Conservation (phyloP, 352 stramenopile genomes). For the Thalassiosira livingstoniorum region DNA sequence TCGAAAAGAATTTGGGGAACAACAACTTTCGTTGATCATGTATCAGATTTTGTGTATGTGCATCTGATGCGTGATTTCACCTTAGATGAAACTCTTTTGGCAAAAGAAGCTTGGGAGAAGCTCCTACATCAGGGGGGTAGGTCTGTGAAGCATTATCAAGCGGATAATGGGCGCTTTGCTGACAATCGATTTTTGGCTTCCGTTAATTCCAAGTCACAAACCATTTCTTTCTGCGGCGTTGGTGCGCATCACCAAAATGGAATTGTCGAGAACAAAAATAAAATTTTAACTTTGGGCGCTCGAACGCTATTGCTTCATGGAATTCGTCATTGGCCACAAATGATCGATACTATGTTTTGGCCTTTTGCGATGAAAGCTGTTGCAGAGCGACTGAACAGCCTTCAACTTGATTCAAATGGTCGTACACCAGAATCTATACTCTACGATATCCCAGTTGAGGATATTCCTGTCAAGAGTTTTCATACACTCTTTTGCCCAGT, state of each 20-base stretch:
- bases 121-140: not conserved
- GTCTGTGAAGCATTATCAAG: constrained; percentile 48
- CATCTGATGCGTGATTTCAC: constrained; percentile 54
- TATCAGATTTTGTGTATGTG: constrained; percentile 36
- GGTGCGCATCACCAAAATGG: constrained; percentile 64
- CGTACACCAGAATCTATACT: no score
- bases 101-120: constrained; percentile 65
- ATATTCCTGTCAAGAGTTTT: no score
- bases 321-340: constrained; percentile 10
- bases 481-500: no score
- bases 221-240: constrained; percentile 61
- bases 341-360: constrained; percentile 36
- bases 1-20: constrained; percentile 35
- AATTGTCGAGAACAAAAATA: constrained; percentile 37
- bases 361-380: constrained; percentile 34
- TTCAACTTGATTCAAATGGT: no score
- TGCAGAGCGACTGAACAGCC: no score
- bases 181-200: constrained; percentile 31
- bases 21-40: constrained; percentile 47
- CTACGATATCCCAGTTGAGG: no score
- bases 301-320: constrained; percentile 36
- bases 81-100: constrained; percentile 60
- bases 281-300: constrained; percentile 20
- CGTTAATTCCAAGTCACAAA: constrained; percentile 36
- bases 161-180: constrained; percentile 48